Percentiles rank a stretch among this genome's conserved stretches.
These are phyloP conservation scores for Ophiocordyceps camponoti-leonardi DNA, from an alignment of 2,329 filamentous ascomycete genomes.

Conservation along the genomic window DNA sequence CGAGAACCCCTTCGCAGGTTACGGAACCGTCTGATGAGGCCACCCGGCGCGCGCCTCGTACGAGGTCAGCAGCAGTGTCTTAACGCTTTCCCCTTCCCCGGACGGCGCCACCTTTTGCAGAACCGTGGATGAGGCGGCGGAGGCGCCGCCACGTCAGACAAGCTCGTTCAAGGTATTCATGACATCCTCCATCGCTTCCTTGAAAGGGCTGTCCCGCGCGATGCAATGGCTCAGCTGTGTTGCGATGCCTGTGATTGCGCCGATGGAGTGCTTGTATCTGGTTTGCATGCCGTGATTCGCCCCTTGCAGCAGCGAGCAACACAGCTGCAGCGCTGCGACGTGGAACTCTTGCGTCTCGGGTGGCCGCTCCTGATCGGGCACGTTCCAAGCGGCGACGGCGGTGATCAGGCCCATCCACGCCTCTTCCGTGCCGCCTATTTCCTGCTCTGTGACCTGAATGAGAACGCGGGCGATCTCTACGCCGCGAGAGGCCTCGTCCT, in stretches of 20 bases:
- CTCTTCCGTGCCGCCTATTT: constrained; percentile 26
- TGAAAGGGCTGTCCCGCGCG: constrained; percentile 14
- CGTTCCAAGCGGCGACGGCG: constrained; percentile 28
- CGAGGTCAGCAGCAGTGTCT: not conserved
- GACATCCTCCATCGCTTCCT: constrained; percentile 29
- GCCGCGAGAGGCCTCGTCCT: constrained; percentile 24
- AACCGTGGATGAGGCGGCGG: not conserved
- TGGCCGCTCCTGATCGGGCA: constrained; percentile 13
- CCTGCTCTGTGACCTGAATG: constrained; percentile 30
- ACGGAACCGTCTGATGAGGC: not conserved
- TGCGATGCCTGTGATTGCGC: constrained; percentile 31
- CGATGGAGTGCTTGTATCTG: constrained; percentile 32
- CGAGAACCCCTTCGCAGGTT: not conserved
- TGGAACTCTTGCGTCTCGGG: constrained; percentile 27
- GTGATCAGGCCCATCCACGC: constrained; percentile 41
- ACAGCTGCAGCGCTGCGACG: constrained; percentile 37
- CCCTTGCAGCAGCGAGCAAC: constrained; percentile 29
- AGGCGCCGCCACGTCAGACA: not conserved
- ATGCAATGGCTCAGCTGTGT: constrained; percentile 19
- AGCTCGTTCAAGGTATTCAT: constrained; percentile 13
- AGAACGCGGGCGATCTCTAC: constrained; percentile 39
- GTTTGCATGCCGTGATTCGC: constrained; percentile 27
- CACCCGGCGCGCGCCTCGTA: not conserved
- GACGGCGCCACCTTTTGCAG: not conserved
- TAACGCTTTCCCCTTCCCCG: not conserved